phyloP scores from a whole-genome alignment of 768 basidiomycete genomes.

The Calocybe indica region DNA sequence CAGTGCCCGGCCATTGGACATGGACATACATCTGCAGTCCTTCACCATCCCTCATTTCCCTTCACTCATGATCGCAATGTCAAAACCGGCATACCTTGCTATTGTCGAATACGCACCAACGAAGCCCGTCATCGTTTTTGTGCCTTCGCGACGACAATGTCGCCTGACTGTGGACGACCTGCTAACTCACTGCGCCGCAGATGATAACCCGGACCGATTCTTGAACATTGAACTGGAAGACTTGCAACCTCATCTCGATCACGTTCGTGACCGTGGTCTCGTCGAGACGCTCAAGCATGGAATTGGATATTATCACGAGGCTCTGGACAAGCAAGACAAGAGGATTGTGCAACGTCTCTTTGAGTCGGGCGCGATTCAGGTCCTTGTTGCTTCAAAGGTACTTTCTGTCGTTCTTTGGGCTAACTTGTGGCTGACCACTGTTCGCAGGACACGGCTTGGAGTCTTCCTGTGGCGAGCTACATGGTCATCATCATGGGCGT shows the following conservation, averaged over 20 bases:
- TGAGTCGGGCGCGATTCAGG: slow-evolving; percentile 90
- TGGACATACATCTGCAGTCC: slow-evolving; percentile 96
- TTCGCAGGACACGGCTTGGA: slow-evolving; percentile 90
- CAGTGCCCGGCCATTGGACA: slow-evolving; percentile 92
- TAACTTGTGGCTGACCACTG: neutral
- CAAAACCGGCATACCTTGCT: slow-evolving; percentile 93
- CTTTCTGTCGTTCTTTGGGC: slow-evolving; percentile 8
- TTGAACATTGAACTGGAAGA: slow-evolving; percentile 82
- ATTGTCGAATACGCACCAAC: slow-evolving; percentile 81
- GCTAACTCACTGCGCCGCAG: slow-evolving; percentile 81
- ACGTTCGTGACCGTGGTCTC: slow-evolving; percentile 69
- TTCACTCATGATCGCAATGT: slow-evolving; percentile 98
- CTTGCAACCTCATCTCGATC: slow-evolving; percentile 83
- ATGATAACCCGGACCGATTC: slow-evolving; percentile 81
- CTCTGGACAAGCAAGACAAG: slow-evolving; percentile 87
- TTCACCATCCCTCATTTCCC: slow-evolving; percentile 98
- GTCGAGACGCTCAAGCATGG: slow-evolving; percentile 83
- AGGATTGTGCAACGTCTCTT: slow-evolving; percentile 90
- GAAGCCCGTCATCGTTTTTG: slow-evolving; percentile 89
- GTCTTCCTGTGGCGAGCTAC: slow-evolving; percentile 86
- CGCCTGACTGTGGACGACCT: slow-evolving; percentile 92
- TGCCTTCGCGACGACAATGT: slow-evolving; percentile 90
- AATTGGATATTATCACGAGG: slow-evolving; percentile 94
- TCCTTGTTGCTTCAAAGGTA: slow-evolving; percentile 91
- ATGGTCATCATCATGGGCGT: slow-evolving; percentile 99